phyloP scores from a whole-genome alignment of 2,329 filamentous ascomycete species.

The Penicillium palitans region DNA sequence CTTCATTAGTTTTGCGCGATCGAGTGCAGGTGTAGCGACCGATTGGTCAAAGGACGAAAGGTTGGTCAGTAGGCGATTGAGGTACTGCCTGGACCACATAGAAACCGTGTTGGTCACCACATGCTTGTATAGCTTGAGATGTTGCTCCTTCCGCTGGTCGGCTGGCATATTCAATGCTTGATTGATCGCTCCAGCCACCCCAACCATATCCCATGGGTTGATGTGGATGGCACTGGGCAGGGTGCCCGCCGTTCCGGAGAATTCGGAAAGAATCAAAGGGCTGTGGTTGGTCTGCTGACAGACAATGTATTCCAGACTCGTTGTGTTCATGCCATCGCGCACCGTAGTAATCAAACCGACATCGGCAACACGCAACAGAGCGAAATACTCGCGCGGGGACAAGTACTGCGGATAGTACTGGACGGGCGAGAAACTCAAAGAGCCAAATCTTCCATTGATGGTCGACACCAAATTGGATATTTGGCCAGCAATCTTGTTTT shows the following conservation, averaged over 20 bases:
- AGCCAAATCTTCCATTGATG: constrained; percentile 90
- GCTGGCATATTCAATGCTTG: constrained; percentile 74
- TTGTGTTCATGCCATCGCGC: constrained; percentile 97
- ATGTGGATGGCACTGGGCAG: constrained; percentile 87
- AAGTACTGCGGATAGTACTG: constrained; percentile 95
- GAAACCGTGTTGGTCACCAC: constrained; percentile 85
- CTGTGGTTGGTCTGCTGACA: constrained; percentile 86
- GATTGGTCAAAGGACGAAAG: constrained; percentile 73
- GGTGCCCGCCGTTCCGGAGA: constrained; percentile 88
- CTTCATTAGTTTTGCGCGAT: constrained; percentile 68
- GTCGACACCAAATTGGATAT: constrained; percentile 87
- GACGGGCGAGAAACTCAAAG: constrained; percentile 83
- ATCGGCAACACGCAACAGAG: constrained; percentile 84
- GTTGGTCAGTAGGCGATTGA: constrained; percentile 77
- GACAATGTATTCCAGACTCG: constrained; percentile 89
- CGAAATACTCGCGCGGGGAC: constrained; percentile 87
- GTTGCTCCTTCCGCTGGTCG: constrained; percentile 66
- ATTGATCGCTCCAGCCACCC: constrained; percentile 81
- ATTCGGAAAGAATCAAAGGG: constrained; percentile 91
- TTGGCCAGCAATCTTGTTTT: constrained; percentile 80
- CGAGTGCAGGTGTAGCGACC: constrained; percentile 76
- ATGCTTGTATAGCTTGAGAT: constrained; percentile 74
- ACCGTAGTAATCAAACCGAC: constrained; percentile 94
- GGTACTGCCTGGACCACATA: constrained; percentile 77
- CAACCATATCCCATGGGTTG: constrained; percentile 89